Percentiles rank a stretch among this genome's conserved stretches.
Conservation (phyloP, 495 filamentous ascomycete species). For the Bacidia gigantensis region DNA sequence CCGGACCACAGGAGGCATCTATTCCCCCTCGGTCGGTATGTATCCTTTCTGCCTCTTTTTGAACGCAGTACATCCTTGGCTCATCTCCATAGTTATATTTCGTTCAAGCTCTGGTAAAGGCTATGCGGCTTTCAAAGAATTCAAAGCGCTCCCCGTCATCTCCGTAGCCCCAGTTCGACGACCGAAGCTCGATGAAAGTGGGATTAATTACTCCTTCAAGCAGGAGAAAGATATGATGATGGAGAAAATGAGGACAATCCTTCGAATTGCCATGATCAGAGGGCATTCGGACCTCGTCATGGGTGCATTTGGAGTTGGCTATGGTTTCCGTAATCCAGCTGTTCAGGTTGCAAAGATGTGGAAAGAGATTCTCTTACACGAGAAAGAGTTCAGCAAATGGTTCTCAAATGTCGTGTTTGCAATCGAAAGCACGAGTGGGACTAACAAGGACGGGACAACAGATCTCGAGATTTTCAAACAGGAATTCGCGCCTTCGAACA, state of each 20-base stretch:
- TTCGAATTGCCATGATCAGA: conserved; percentile 51
- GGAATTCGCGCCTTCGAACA: conserved; percentile 28
- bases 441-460: conserved; percentile 19
- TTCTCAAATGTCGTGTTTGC: conserved; percentile 60
- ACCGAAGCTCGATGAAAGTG: conserved; percentile 52
- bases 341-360: conserved; percentile 54
- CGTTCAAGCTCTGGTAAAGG: conserved; percentile 34
- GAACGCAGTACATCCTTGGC: background rate
- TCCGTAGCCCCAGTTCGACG: conserved; percentile 56
- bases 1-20: conserved; percentile 49
- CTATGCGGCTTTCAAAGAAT: conserved; percentile 29
- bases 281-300: conserved; percentile 46
- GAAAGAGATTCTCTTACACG: conserved; percentile 50
- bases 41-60: conserved; percentile 4
- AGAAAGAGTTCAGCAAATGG: conserved; percentile 51
- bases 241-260: conserved; percentile 55
- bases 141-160: conserved; percentile 46
- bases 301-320: conserved; percentile 58
- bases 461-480: conserved; percentile 28
- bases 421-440: conserved; percentile 32
- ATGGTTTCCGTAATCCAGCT: conserved; percentile 54
- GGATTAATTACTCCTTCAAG: conserved; percentile 52
- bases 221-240: conserved; percentile 54
- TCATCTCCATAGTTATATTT: conserved; percentile 31
- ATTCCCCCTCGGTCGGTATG: conserved; percentile 50